Conservation (phyloP, 257 asterid species). For the Fraxinus cuspidata region DNA sequence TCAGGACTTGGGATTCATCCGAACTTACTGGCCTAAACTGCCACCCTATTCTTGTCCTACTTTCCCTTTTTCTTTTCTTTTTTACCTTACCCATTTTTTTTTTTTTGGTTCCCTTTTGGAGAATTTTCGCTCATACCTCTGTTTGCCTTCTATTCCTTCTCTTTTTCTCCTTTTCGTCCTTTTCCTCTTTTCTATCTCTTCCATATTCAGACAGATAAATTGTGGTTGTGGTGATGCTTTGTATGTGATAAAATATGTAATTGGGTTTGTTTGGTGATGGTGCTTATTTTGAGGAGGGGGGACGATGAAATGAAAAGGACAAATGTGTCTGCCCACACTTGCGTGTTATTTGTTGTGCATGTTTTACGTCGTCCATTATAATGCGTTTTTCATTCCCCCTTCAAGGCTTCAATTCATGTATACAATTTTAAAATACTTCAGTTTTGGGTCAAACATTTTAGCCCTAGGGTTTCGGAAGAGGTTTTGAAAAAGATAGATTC, state of each 20-base stretch:
- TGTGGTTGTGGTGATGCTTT: background rate
- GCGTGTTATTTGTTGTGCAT: background rate
- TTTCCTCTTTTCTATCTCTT: background rate
- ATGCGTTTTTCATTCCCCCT: background rate
- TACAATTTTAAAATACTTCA: background rate
- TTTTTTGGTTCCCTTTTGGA: background rate
- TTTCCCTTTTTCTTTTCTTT: background rate
- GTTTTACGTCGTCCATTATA: background rate
- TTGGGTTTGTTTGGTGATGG: background rate
- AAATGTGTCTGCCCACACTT: background rate
- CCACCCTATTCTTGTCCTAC: background rate
- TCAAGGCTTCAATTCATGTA: background rate
- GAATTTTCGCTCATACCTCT: background rate
- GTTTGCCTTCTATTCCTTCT: background rate
- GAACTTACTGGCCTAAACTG: background rate
- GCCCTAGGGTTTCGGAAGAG: background rate
- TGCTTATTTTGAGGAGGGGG: background rate
- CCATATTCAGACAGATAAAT: background rate
- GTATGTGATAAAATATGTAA: background rate
- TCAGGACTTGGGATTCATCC: background rate
- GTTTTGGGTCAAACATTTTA: background rate
- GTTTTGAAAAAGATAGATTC: background rate
- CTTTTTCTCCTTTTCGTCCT: background rate
- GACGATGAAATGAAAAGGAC: background rate
- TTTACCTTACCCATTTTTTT: too few species aligned